Conservation (phyloP, 495 filamentous ascomycete genomes). For the Xylaria flabelliformis region DNA sequence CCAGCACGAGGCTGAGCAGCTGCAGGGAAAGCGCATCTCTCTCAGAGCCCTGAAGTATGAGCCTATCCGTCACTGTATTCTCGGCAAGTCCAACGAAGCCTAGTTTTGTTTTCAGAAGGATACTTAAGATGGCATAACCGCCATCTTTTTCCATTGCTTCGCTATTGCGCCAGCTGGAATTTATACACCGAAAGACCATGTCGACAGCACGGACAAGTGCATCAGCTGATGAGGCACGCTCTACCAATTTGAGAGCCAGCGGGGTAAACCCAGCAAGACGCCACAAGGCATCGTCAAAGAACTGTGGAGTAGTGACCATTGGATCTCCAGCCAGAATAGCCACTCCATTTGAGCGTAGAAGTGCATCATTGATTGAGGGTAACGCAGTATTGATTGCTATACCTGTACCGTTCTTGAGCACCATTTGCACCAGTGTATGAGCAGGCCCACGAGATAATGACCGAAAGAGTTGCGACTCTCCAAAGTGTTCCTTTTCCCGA, state of each 20-base stretch:
- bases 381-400: constrained; percentile 88
- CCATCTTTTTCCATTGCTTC: constrained; percentile 98
- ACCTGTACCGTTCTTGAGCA: constrained; percentile 73
- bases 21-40: constrained; percentile 70
- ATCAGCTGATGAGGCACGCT: constrained; percentile 71
- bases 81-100: constrained; percentile 54
- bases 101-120: constrained; percentile 77
- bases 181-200: constrained; percentile 81
- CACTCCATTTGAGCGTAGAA: constrained; percentile 77
- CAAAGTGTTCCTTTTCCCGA: constrained; percentile 73
- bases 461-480: constrained; percentile 76
- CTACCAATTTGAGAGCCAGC: constrained; percentile 81
- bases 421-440: constrained; percentile 73
- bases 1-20: constrained; percentile 76
- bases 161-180: constrained; percentile 94
- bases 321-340: constrained; percentile 84
- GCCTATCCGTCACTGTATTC: constrained; percentile 48
- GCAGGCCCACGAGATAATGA: constrained; percentile 77
- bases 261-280: constrained; percentile 85
- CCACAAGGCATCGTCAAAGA: constrained; percentile 93
- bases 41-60: constrained; percentile 56
- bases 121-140: constrained; percentile 87
- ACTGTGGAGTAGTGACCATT: constrained; percentile 76
- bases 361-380: constrained; percentile 86
- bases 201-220: constrained; percentile 78